A percentile compares a stretch with the other conserved stretches of the same genome.
These are phyloP conservation scores for Heracleum sosnowskyi DNA, from an alignment of 129 eudicot genomes.

Conservation along the genomic window DNA sequence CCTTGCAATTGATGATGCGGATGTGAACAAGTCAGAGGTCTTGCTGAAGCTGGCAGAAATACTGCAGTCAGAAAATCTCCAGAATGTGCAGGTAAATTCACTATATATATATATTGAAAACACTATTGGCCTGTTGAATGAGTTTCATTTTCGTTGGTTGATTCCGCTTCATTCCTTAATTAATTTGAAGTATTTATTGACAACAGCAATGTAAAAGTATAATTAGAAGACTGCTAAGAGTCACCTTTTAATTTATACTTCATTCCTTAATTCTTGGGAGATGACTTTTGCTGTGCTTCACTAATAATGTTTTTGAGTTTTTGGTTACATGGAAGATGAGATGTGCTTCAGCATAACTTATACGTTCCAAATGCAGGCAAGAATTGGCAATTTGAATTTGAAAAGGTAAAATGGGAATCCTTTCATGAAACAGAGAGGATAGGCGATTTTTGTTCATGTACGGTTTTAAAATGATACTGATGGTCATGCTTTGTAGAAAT, in stretches of 20 bases:
- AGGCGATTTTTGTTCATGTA: background rate
- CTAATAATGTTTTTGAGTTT: background rate
- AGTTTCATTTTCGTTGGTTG: background rate
- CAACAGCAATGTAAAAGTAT: background rate
- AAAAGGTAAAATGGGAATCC: background rate
- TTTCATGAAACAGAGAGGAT: background rate
- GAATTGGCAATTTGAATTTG: background rate
- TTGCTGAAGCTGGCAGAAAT: slow-evolving; percentile 82
- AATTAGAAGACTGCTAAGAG: background rate
- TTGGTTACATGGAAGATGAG: background rate
- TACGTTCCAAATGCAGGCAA: background rate
- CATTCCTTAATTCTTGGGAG: background rate
- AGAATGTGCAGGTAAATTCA: slow-evolving; percentile 75
- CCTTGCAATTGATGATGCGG: slow-evolving; percentile 56
- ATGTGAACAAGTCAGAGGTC: slow-evolving; percentile 58
- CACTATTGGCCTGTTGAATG: background rate
- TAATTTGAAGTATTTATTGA: background rate
- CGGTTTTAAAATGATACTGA: background rate
- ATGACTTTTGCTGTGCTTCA: background rate
- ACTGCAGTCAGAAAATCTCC: slow-evolving; percentile 65
- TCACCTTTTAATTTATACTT: background rate
- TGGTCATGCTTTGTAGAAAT: background rate
- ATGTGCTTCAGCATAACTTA: background rate
- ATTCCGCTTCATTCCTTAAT: background rate
- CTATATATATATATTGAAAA: no score